phyloP scores from a whole-genome alignment of 2,329 filamentous ascomycete genomes.

The Nothopassalora personata region DNA sequence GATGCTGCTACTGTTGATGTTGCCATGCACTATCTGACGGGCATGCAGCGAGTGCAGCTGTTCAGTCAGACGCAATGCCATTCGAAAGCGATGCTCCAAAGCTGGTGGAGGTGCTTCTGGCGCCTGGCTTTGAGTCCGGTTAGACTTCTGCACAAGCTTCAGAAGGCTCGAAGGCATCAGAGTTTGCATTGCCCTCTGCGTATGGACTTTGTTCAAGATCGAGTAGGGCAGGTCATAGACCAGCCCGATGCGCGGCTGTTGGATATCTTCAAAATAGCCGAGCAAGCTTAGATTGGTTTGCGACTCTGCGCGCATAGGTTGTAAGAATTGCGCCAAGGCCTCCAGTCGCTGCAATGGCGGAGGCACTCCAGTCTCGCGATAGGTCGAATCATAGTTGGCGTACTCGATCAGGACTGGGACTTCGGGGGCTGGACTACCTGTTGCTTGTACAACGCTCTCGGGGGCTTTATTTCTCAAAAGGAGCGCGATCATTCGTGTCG shows the following conservation, averaged over 20 bases:
- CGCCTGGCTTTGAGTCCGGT: slow-evolving; percentile 37
- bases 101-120: slow-evolving; percentile 50
- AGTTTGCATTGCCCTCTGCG: slow-evolving; percentile 32
- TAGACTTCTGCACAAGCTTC: slow-evolving; percentile 45
- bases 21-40: slow-evolving; percentile 64
- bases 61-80: slow-evolving; percentile 67
- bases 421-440: slow-evolving; percentile 31
- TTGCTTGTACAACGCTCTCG: slow-evolving; percentile 29
- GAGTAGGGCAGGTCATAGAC: slow-evolving; percentile 66
- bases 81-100: slow-evolving; percentile 69
- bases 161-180: slow-evolving; percentile 41
- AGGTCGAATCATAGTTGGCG: slow-evolving; percentile 47
- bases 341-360: slow-evolving; percentile 44
- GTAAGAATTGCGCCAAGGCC: slow-evolving; percentile 30
- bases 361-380: slow-evolving; percentile 43
- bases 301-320: slow-evolving; percentile 31
- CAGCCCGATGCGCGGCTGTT: slow-evolving; percentile 63
- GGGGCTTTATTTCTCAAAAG: slow-evolving; percentile 29
- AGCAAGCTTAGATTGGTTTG: slow-evolving; percentile 50
- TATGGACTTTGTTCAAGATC: slow-evolving; percentile 39
- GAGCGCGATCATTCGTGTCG: slow-evolving; percentile 43
- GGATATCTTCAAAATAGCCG: slow-evolving; percentile 71
- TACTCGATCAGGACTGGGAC: slow-evolving; percentile 66
- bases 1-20: slow-evolving; percentile 62
- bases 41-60: slow-evolving; percentile 70